Base-by-base conservation (phyloP, 2,329 filamentous ascomycete genomes). In the Metarhizium album region DNA sequence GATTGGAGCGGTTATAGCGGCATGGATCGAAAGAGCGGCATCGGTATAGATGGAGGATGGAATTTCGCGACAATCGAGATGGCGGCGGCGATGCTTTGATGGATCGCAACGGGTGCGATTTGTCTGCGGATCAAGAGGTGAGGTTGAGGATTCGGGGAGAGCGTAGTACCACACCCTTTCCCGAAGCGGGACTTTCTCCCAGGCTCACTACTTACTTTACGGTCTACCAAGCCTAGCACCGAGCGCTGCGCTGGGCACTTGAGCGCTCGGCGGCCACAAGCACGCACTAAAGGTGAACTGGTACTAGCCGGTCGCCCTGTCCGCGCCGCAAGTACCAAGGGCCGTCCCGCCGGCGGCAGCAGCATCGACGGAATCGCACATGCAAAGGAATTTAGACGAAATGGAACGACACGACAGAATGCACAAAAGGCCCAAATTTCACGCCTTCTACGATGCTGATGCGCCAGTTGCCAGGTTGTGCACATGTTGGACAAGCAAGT, bases 81-180 rank as follows among this genome's bases (percentile, higher is more conserved):
- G 66, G 66, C 55, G 60, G 64, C 71, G 72, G 66, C 61, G 66
- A 61, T 66, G 70, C 61, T 64, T 69, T 68, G 78, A 80, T 80
- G 75, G 68, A 67, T 73, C 68, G 67, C 62, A 68, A 67, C 65
- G 57, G 64, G 65, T 63, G 64, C 61, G 65, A 72, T 75, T 76
- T 72, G 67, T 68, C 70, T 70, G 75, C 68, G 68, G 68, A 69
- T 70, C 68, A 66, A 74, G 71, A 72, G 70, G 68, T 78, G 76
- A 80, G 70, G 76, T 80, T 75, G 67, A 73, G 69, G 67, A 66
- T 71, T 72, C 67, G 66, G 69, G 64, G 61, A 57, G 63, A 61
- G 60, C 60, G 63, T 61, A 61, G 63, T 61, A 63, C 62, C 64
- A 65, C 45, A 49, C 50, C 22, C 42, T 50, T 64, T 66, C 64